A percentile compares a stretch with the other conserved stretches of the same genome.
These are phyloP conservation scores for Penicillium sclerotiorum DNA, from an alignment of 2,329 filamentous ascomycete species.

Conservation along the genomic window DNA sequence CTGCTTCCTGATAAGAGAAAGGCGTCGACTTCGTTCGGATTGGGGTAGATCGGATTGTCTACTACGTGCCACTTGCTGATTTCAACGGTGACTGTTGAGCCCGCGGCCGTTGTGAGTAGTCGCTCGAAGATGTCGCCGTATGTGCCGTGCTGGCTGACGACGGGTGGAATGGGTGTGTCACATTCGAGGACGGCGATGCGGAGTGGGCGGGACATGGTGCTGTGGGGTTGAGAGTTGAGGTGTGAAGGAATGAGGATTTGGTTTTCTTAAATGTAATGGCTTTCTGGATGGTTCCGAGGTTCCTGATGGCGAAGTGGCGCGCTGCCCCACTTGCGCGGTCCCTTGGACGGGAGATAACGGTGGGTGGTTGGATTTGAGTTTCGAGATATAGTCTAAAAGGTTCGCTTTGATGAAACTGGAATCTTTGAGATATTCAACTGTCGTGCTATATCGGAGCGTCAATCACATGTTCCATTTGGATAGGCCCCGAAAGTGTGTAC, in stretches of 20 bases:
- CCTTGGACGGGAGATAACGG: neutral
- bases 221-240: neutral
- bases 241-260: neutral
- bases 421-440: too few species aligned
- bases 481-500: too few species aligned
- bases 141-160: conserved; percentile 18
- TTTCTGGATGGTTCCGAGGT: neutral
- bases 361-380: neutral
- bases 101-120: conserved; percentile 18
- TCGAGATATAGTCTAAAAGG: neutral
- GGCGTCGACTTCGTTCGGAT: conserved; percentile 26
- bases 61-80: conserved; percentile 32
- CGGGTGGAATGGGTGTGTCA: conserved; percentile 32
- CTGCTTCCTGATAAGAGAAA: conserved; percentile 35
- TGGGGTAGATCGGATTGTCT: conserved; percentile 23
- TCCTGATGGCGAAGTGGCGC: neutral
- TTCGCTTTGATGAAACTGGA: too few species aligned
- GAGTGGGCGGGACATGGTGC: conserved; percentile 15
- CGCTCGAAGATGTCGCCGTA: conserved; percentile 33
- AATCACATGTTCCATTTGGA: too few species aligned
- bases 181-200: conserved; percentile 33
- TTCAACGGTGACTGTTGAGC: conserved; percentile 13
- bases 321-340: neutral
- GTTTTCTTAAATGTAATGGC: neutral
- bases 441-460: too few species aligned